Evolutionary conservation across 768 basidiomycete species (phyloP).

Genomic region (Harrya chromipes): DNA sequence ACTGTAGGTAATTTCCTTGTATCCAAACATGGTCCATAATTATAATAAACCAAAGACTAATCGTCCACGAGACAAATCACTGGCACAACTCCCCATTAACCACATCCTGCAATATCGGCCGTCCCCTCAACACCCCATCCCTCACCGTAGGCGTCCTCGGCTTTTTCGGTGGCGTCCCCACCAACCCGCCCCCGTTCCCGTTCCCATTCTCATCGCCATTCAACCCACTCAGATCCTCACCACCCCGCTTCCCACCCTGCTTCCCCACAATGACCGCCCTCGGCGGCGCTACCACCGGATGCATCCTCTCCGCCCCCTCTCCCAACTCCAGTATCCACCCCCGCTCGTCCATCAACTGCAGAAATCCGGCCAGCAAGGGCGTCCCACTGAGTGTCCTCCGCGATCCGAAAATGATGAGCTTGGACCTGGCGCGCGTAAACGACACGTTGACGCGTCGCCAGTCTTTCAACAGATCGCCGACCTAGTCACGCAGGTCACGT

Average conservation of each 20-base stretch:
- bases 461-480: constrained; percentile 91
- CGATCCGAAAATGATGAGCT: constrained; percentile 90
- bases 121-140: constrained; percentile 48
- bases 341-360: constrained; percentile 66
- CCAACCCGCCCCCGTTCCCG: constrained; percentile 3
- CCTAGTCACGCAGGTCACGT: constrained; percentile 38
- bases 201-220: neutral
- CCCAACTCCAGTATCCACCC: constrained; percentile 70
- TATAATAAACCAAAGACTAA: no score
- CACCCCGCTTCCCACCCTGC: constrained; percentile 15
- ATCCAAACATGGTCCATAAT: no score
- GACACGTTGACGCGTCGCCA: constrained; percentile 97
- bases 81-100: constrained; percentile 39
- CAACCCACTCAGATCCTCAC: neutral
- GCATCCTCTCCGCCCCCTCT: constrained; percentile 49
- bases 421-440: constrained; percentile 88
- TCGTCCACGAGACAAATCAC: no score
- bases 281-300: constrained; percentile 35
- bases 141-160: constrained; percentile 32
- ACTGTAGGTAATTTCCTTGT: no score
- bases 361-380: constrained; percentile 68
- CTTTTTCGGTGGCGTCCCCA: constrained; percentile 33
- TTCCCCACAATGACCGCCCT: constrained; percentile 7
- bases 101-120: constrained; percentile 61
- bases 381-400: constrained; percentile 65